A percentile compares a stretch with the other conserved stretches of the same genome.
phyloP scores from a whole-genome alignment of 2,329 filamentous ascomycete species.

The Aspergillus glaucus region DNA sequence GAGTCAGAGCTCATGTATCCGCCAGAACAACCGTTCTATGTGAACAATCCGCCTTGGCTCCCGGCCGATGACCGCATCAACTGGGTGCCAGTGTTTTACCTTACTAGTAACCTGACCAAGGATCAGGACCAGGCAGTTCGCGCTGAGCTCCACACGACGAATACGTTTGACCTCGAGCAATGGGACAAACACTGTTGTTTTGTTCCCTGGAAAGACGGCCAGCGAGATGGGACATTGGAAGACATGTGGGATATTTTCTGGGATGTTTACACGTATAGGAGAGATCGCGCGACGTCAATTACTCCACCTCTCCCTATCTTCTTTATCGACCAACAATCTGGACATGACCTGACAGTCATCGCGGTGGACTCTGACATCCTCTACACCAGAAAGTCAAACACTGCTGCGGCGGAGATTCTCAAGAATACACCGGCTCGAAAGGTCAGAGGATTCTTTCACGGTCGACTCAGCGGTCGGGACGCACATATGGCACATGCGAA shows the following conservation, averaged over 20 bases:
- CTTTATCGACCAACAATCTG: neutral
- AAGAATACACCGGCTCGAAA: neutral
- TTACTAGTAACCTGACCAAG: neutral
- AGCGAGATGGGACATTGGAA: neutral
- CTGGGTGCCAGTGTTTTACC: neutral
- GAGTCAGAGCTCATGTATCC: neutral
- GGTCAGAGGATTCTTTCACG: neutral
- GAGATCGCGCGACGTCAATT: neutral
- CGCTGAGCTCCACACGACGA: neutral
- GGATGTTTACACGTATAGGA: neutral
- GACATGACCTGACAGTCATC: neutral
- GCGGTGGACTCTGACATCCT: neutral
- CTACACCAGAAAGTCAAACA: neutral
- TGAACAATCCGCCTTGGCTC: neutral
- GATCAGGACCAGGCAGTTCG: neutral
- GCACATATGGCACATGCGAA: neutral
- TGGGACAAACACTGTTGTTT: neutral
- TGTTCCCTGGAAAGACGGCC: neutral
- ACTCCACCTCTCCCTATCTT: neutral
- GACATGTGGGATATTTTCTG: slow-evolving; percentile 3
- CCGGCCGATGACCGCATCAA: neutral
- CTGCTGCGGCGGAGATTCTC: neutral
- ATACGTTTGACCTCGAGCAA: neutral
- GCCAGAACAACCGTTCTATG: neutral
- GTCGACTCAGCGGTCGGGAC: neutral